A percentile compares a stretch with the other conserved stretches of the same genome.
These are phyloP conservation scores for Aspergillus conjunctus DNA, from an alignment of 495 filamentous ascomycete species.

Conservation along the genomic window DNA sequence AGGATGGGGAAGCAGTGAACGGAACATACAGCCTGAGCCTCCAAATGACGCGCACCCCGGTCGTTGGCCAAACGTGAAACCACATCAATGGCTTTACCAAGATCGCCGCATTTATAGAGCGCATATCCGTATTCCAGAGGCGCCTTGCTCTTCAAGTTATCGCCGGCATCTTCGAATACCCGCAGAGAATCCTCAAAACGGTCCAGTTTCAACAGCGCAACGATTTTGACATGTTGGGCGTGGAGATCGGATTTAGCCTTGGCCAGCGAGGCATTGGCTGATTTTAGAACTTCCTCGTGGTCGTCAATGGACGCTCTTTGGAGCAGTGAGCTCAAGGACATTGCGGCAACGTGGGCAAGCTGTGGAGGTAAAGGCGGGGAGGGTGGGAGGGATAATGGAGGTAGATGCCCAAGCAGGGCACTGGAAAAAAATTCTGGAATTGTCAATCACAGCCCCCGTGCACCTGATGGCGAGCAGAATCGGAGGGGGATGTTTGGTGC, in stretches of 20 bases:
- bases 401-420: slow-evolving; percentile 7
- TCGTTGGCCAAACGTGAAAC: slow-evolving; percentile 50
- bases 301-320: slow-evolving; percentile 66
- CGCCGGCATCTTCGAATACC: slow-evolving; percentile 70
- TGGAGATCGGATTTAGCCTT: slow-evolving; percentile 62
- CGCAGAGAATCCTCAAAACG: slow-evolving; percentile 87
- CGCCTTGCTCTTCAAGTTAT: slow-evolving; percentile 65
- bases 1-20: not conserved
- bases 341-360: slow-evolving; percentile 37
- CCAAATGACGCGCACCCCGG: slow-evolving; percentile 78
- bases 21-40: slow-evolving; percentile 75
- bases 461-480: not conserved
- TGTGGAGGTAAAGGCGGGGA: not conserved
- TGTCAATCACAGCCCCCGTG: slow-evolving; percentile 1
- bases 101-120: slow-evolving; percentile 80
- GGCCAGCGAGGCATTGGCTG: slow-evolving; percentile 69
- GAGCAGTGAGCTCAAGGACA: slow-evolving; percentile 59
- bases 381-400: not conserved
- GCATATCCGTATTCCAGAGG: slow-evolving; percentile 85
- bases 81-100: slow-evolving; percentile 67
- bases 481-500: not conserved
- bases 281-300: slow-evolving; percentile 70
- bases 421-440: not conserved
- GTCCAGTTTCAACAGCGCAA: slow-evolving; percentile 91
- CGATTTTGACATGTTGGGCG: slow-evolving; percentile 75